Base-by-base conservation (phyloP, 208 protist species). In the Trypanosoma congolense region DNA sequence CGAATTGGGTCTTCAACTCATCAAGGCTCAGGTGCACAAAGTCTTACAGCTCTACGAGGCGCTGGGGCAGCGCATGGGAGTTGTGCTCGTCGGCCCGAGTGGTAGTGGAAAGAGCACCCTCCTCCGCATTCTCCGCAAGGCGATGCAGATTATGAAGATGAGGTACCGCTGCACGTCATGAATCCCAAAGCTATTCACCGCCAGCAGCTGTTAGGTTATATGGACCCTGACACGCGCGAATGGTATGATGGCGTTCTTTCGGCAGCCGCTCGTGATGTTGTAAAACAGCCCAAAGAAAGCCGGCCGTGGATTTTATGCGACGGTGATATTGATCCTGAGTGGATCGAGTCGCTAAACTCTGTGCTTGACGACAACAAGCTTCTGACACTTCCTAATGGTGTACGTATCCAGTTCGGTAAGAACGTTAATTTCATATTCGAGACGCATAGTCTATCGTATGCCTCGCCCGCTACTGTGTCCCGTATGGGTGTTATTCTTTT, bases 261-360 rank as follows among this genome's bases (percentile, higher is more conserved):
- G 5, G 62, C 81, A 12, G 83, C 98, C 5, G 98, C 97, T 80
- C 71, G 93, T 6, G 72, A 83, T 28, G 85, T 79, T 0, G 86
- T 85, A 61, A 92, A 87, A 66, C 65, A 80, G 65, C 68, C 82
- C 10, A 79, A 74, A 44, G 73, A 80, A 53, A 26, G 63, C n/a
- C 69, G 76, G 16, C 75, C 86, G 49, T 97, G 96, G 96, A 90
- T 99, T 36, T 56, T 95, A 24, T 97, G 96, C 53, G 97, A 99
- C 63, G 97, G 97, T 33, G 96, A 97, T 61, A 97, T 99, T 61
- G 97, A 98, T 80, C 92, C 97, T 6, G 93, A 98, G 60, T 99
- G 96, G 97, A 97, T 99, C 48, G 97, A 99, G 77, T 98, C 97
- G 35, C 80, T 99, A 29, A 99, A 99, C 83, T 98, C 97, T 25